Conservation (phyloP, 805 yeast species). For the Sugiyamaella smithiae region DNA sequence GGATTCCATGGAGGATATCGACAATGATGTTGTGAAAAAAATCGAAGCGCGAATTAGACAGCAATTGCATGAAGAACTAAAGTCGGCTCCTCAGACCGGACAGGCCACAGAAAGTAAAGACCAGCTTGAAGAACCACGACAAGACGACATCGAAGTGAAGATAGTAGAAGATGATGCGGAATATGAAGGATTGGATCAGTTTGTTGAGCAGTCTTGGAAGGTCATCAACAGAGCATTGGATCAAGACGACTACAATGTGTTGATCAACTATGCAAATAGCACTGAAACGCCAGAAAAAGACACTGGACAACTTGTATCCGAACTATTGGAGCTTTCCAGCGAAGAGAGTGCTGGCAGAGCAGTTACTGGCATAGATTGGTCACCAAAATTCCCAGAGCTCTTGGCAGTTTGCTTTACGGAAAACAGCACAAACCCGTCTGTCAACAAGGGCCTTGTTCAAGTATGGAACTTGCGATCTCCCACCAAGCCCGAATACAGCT, state of each 20-base stretch:
- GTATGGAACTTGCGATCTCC: slow-evolving; percentile 38
- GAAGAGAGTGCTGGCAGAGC: slow-evolving; percentile 28
- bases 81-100: neutral
- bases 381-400: slow-evolving; percentile 36
- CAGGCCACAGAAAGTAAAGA: neutral
- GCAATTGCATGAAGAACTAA: slow-evolving; percentile 10
- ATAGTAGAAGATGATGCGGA: neutral
- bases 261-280: slow-evolving; percentile 29
- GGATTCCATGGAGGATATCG: neutral
- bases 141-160: neutral
- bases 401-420: slow-evolving; percentile 34
- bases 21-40: slow-evolving; percentile 3
- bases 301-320: slow-evolving; percentile 12
- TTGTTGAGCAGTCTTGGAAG: slow-evolving; percentile 32
- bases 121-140: too few species aligned
- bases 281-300: slow-evolving; percentile 10
- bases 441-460: slow-evolving; percentile 32
- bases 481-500: slow-evolving; percentile 40
- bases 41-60: slow-evolving; percentile 2
- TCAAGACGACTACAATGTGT: slow-evolving; percentile 30
- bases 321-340: slow-evolving; percentile 23
- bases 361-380: slow-evolving; percentile 37
- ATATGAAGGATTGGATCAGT: slow-evolving; percentile 17
- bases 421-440: slow-evolving; percentile 21
- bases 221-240: slow-evolving; percentile 34